Evolutionary conservation across 208 protist species (phyloP), one percentile per base, ranked within the genome.

Genomic region (Perkinsela sp.): DNA sequence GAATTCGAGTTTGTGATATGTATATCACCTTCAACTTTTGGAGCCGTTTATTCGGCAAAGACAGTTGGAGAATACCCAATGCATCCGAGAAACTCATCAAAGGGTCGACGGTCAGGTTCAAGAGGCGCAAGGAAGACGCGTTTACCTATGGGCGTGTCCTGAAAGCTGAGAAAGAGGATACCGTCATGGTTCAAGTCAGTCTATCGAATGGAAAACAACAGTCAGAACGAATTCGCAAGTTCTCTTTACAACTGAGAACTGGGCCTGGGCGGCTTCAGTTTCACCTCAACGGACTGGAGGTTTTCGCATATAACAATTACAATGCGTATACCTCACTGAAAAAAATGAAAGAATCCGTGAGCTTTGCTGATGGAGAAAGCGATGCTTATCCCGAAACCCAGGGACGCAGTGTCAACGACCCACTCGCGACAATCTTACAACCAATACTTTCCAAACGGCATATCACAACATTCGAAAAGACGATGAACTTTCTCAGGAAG

Each of bases 1-100:
- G 40, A n/a, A 57, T 57, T n/a, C 40, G 40, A 57, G 40, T 57
- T 57, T 57, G 40, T 57, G 40, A 57, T 22, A 57, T 57, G 40
- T 57, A 57, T 22, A 57, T 57, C 6, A 57, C 40, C 6, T 57
- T 57, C 22, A 57, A 57, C 6, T 57, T n/a, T 22, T 57, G 40
- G 40, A 22, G 40, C 6, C 40, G 40, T 22, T 57, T 22, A 57
- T 57, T 57, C 40, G 22, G 22, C 13, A 22, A 57, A n/a, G 22
- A 57, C 6, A 22, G 40, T 6, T 57, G 40, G 40, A 57, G 40
- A 22, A 22, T 22, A 57, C 40, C 40, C 22, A 57, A 57, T 22
- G 22, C 22, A n/a, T 57, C 40, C 22, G 40, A 57, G 22, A 57
- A 57, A 22, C 22, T 57, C 13, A 57, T n/a, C 40, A 57, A 57